Conservation (phyloP, 1,139 yeast genomes). For the Arxiozyma slooffiae region DNA sequence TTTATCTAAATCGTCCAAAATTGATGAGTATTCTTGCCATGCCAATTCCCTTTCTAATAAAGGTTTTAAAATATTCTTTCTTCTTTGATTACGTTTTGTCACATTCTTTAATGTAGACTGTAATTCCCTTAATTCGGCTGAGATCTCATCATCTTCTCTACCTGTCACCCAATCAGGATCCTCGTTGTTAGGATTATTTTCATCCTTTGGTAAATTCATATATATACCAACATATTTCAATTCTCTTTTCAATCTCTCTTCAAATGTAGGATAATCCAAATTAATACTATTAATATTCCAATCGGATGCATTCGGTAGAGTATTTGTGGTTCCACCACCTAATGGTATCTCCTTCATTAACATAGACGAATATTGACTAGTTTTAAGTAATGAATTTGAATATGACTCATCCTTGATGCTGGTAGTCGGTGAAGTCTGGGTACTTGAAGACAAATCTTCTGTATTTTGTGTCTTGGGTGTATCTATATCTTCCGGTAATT, state of each 20-base stretch:
- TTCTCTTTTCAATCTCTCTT: conserved; percentile 80
- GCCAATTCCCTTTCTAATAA: conserved; percentile 84
- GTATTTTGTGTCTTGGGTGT: background rate
- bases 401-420: background rate
- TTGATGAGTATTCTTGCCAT: conserved; percentile 86
- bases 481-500: background rate
- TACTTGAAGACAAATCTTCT: background rate
- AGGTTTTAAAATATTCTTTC: conserved; percentile 60
- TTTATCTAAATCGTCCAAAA: conserved; percentile 85
- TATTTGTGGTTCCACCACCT: conserved; percentile 30
- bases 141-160: conserved; percentile 89
- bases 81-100: conserved; percentile 51
- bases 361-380: conserved; percentile 10
- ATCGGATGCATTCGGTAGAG: conserved; percentile 38
- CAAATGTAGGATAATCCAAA: conserved; percentile 69
- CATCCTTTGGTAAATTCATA: conserved; percentile 45
- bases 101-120: conserved; percentile 62
- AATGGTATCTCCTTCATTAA: conserved; percentile 1
- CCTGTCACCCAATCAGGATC: conserved; percentile 59
- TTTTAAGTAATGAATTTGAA: background rate
- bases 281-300: conserved; percentile 40
- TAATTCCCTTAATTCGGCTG: conserved; percentile 66
- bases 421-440: background rate
- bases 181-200: conserved; percentile 17
- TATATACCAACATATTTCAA: conserved; percentile 84